phyloP scores from a whole-genome alignment of 2,329 filamentous ascomycete genomes.

The Septoria linicola region DNA sequence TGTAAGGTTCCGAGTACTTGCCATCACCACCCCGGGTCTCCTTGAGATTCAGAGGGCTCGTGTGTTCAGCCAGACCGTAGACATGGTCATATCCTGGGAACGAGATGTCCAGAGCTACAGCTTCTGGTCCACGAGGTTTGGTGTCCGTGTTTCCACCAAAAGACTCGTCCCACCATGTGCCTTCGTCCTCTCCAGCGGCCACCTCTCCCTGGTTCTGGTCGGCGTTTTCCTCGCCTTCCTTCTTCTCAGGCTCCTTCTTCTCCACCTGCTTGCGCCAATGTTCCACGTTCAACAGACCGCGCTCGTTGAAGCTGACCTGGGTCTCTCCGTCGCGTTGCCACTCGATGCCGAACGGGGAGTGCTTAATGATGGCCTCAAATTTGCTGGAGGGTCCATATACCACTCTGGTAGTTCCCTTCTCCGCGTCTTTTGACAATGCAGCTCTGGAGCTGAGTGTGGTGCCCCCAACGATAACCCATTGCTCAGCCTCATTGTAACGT shows the following conservation, averaged over 20 bases:
- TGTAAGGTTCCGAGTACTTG: conserved; percentile 84
- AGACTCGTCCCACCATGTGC: conserved; percentile 95
- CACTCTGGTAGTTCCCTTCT: conserved; percentile 67
- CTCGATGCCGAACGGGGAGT: conserved; percentile 78
- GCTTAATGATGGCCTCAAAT: conserved; percentile 80
- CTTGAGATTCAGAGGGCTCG: conserved; percentile 81
- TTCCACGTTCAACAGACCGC: conserved; percentile 88
- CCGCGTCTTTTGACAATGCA: conserved; percentile 64
- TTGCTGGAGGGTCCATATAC: conserved; percentile 73
- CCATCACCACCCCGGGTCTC: conserved; percentile 86
- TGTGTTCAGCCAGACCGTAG: conserved; percentile 90
- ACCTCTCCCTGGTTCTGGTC: conserved; percentile 34
- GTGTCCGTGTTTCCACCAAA: conserved; percentile 95
- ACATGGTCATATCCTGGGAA: conserved; percentile 92
- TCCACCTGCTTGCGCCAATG: conserved; percentile 92
- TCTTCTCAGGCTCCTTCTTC: conserved; percentile 57
- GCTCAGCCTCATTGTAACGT: conserved; percentile 86
- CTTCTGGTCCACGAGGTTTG: conserved; percentile 93
- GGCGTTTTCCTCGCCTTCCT: conserved; percentile 48
- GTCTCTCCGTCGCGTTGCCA: conserved; percentile 80
- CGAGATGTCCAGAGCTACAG: conserved; percentile 83
- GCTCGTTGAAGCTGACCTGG: conserved; percentile 84
- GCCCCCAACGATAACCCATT: conserved; percentile 83
- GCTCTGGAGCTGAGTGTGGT: conserved; percentile 70
- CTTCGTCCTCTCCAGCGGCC: conserved; percentile 65